A percentile compares a stretch with the other conserved stretches of the same genome.
Evolutionary conservation across 805 yeast species (phyloP).

Genomic region (Wickerhamiella siamensis): DNA sequence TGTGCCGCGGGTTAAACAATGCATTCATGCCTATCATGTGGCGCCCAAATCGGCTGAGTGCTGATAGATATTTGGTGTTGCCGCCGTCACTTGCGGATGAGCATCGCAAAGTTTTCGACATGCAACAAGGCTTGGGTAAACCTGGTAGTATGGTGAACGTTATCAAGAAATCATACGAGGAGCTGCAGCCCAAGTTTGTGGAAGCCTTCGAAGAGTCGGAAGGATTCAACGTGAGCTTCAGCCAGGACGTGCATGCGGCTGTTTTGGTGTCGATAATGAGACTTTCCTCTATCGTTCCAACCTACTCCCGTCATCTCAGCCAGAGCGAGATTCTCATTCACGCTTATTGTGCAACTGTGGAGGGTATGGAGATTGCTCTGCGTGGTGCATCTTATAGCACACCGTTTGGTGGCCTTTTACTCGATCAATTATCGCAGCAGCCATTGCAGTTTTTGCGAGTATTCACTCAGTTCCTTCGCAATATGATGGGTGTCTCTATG

Average conservation of each 20-base stretch:
- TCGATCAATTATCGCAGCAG: conserved; percentile 30
- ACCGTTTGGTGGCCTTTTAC: conserved; percentile 30
- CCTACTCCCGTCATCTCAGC: background rate
- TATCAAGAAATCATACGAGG: background rate
- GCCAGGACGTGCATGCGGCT: conserved; percentile 1
- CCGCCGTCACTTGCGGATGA: conserved; percentile 17
- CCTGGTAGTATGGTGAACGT: conserved; percentile 6
- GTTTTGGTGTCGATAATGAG: background rate
- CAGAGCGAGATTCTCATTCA: background rate
- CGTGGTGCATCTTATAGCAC: conserved; percentile 14
- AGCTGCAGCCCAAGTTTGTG: background rate
- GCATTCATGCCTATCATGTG: conserved; percentile 67
- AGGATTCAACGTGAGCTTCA: background rate
- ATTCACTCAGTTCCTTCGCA: conserved; percentile 12
- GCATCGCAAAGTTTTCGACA: conserved; percentile 23
- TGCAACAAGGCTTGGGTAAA: conserved; percentile 24
- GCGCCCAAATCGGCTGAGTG: conserved; percentile 29
- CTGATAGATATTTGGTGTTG: conserved; percentile 32
- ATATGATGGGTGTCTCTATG: conserved; percentile 11
- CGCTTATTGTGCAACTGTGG: conserved; percentile 5
- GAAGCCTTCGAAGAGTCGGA: background rate
- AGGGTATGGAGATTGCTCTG: conserved; percentile 13
- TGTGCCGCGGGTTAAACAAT: conserved; percentile 78
- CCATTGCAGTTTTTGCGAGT: conserved; percentile 14
- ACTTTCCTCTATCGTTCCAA: background rate